Evolutionary conservation across 768 basidiomycete genomes (phyloP).

Genomic region (Leccinum rimulosum): DNA sequence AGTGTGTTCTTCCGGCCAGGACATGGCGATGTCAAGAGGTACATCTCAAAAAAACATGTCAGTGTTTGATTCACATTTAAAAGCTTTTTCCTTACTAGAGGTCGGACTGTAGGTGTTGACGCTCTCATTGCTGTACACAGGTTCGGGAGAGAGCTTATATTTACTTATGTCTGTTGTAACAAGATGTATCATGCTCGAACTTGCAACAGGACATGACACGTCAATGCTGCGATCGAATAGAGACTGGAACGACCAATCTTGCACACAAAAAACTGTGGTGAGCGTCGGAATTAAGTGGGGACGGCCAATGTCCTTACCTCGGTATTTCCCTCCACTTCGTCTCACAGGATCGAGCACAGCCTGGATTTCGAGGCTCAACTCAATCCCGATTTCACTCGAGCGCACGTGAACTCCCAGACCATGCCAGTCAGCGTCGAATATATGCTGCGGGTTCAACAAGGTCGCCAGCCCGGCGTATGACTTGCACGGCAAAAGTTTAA

Average conservation of each 20-base stretch:
- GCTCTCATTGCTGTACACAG: conserved; percentile 34
- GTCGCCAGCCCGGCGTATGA: conserved; percentile 79
- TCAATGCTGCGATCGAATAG: conserved; percentile 67
- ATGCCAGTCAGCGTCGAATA: conserved; percentile 93
- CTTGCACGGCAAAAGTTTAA: conserved; percentile 93
- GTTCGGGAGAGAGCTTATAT: conserved; percentile 54
- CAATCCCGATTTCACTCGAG: conserved; percentile 58
- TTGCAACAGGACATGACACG: conserved; percentile 68
- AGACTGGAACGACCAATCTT: conserved; percentile 73
- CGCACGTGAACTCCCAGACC: conserved; percentile 78
- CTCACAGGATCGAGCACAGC: conserved; percentile 79
- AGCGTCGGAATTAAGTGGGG: background rate
- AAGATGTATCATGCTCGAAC: conserved; percentile 53
- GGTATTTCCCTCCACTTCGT: conserved; percentile 42
- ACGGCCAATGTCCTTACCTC: conserved; percentile 43
- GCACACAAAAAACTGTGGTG: conserved; percentile 6
- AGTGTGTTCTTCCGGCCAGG: conserved; percentile 45
- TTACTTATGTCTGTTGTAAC: conserved; percentile 40
- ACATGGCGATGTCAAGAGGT: conserved; percentile 56
- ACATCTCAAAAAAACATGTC: conserved; percentile 1
- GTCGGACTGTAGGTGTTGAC: conserved; percentile 49
- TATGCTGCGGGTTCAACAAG: conserved; percentile 78
- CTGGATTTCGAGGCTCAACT: conserved; percentile 68
- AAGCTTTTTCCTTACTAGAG: conserved; percentile 35
- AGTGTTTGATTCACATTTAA: background rate